Percentiles rank a stretch among this genome's conserved stretches.
These are phyloP conservation scores for Wickerhamiella alocasiicola DNA, from an alignment of 805 yeast species.

Conservation along the genomic window DNA sequence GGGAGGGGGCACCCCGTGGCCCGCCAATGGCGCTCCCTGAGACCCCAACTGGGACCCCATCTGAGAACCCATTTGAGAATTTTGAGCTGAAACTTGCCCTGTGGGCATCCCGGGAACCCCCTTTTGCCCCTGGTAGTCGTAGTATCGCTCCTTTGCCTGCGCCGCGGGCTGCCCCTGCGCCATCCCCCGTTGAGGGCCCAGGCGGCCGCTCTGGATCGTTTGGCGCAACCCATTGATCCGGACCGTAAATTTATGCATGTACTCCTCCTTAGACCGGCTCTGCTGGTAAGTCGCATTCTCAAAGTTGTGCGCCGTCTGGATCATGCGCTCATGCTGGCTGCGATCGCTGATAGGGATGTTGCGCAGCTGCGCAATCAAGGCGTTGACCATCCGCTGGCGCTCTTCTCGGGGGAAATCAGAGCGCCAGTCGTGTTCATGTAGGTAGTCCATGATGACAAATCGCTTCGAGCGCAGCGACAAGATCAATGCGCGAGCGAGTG, in stretches of 20 bases:
- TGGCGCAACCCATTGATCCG: conserved; percentile 14
- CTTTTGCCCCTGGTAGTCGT: conserved; percentile 2
- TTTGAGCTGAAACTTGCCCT: conserved; percentile 13
- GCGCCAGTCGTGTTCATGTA: conserved; percentile 17
- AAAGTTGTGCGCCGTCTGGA: conserved; percentile 25
- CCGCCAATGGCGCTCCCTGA: too few relatives aligned
- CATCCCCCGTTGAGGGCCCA: conserved; percentile 18
- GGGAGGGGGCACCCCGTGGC: neutral
- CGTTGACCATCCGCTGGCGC: conserved; percentile 16
- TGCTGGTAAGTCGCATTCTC: conserved; percentile 24
- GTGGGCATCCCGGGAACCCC: too few relatives aligned
- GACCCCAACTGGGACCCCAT: conserved; percentile 9
- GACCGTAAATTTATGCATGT: conserved; percentile 13
- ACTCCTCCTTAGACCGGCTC: conserved; percentile 24
- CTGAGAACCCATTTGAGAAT: neutral
- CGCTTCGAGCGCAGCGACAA: too few relatives aligned
- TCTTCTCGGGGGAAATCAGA: conserved; percentile 15
- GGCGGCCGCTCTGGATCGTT: conserved; percentile 9
- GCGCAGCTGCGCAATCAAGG: conserved; percentile 13
- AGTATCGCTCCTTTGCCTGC: conserved; percentile 15
- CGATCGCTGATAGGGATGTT: conserved; percentile 20
- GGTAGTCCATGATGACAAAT: conserved; percentile 8
- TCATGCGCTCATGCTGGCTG: conserved; percentile 24
- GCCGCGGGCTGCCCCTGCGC: conserved; percentile 4
- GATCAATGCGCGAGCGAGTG: too few relatives aligned